Evolutionary conservation across 139 green algal species (phyloP), one percentile per base, ranked within the genome.

Genomic region (Penium margaritaceum): DNA sequence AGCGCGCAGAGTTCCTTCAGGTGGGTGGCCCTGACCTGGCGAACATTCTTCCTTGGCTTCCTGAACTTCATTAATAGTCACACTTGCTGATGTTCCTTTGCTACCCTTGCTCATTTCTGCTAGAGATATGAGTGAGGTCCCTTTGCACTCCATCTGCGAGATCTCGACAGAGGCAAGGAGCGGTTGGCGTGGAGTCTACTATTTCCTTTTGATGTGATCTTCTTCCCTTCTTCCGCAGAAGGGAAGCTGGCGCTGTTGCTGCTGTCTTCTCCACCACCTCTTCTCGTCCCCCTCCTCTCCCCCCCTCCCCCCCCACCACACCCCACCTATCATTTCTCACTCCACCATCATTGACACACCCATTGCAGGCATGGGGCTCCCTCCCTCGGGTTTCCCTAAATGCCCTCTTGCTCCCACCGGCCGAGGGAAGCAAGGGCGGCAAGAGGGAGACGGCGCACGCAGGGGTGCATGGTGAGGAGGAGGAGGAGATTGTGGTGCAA

Each of bases 81-180:
- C 43, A 1, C 43, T 19, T 12, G 1, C 43, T 19, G 2, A 15
- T 3, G 19, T 3, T 54, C 1, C 1, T 19, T 19, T 2, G 1
- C 43, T 3, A 19, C 43, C 21, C 2, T 15, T 19, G 2, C 2
- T 1, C 17, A 32, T n/a, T 58, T 58, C 46, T n/a, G 2, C 15
- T n/a, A 32, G 46, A n/a, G 27, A n/a, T 58, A n/a, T 58, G 47
- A 58, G 47, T 9, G 80, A 65, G 0, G 38, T 43, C 9, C 6
- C 12, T 33, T 35, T 68, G 14, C 87, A 96, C 44, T 83, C 92
- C 5, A 89, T 97, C 67, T 85, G 97, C 63, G 93, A 91, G 1
- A 88, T 97, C 29, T 95, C 89, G 37, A 97, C 93, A 0, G 93
- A 93, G 1, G 79, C 97, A 12, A 89, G 92, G 17, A 97, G 96